Base-by-base conservation (phyloP, 1,139 yeast species). In the Kazachstania sp. region DNA sequence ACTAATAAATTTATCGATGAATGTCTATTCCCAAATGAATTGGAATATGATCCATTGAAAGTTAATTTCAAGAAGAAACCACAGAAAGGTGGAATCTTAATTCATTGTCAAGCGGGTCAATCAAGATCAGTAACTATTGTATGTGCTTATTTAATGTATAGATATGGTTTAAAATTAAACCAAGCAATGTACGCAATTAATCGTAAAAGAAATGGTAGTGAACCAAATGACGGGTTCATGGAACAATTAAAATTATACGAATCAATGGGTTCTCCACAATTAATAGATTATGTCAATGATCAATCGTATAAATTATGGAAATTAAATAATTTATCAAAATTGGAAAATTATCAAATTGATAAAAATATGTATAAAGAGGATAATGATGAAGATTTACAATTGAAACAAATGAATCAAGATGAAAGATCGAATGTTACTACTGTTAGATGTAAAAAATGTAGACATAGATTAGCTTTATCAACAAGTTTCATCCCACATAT, bases 71-170 rank as follows among this genome's bases (percentile, higher is more conserved):
- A 68, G 49, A 61, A 61, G 16, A 64, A 67, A 45, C 71, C 73
- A 46, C 84, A 78, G 51, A 59, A 60, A 50, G 74, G 73, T 2
- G 60, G 61, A 11, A 69, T 83, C 0, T 68, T 80, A 42, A 70
- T 84, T 5, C 86, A 83, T 60, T 84, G 94, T 62, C 86, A 88
- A 48, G 96, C 95, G 30, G 98, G 98, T 1, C 77, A 81, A 28
- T 86, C 95, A 2, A 70, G 98, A 54, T 83, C 95, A 1, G 86
- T 79, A 0, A 70, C 95, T 0, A 71, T 87, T 32, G 70, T 81
- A 13, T 73, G 81, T 38, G 95, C 95, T 2, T 92, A 83, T 63
- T 66, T 92, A 51, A 88, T 92, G 94, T 77, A 78, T 59, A 75
- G 78, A 51, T 80, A 83, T 64, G 74, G 78, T 8, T 72, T 86